A percentile compares a stretch with the other conserved stretches of the same genome.
Conservation (phyloP, 2,329 filamentous ascomycete genomes). For the Tothia fuscella region DNA sequence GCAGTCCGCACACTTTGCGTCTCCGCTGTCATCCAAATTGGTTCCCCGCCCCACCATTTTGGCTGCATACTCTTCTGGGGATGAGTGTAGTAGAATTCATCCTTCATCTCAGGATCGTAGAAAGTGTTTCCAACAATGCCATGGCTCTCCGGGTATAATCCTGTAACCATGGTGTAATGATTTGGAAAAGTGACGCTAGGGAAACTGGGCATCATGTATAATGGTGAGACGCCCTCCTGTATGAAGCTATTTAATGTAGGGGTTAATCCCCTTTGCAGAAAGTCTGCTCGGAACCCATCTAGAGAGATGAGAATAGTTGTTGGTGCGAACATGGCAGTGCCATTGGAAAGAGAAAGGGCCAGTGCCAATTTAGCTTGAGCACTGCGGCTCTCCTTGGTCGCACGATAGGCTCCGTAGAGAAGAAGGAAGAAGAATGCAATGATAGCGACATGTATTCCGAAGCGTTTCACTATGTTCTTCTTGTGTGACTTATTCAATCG, state of each 20-base stretch:
- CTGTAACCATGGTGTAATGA: constrained; percentile 87
- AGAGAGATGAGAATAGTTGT: constrained; percentile 91
- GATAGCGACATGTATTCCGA: constrained; percentile 33
- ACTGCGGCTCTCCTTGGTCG: constrained; percentile 11
- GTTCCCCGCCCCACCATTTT: constrained; percentile 93
- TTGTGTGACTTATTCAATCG: neutral
- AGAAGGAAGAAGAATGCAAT: constrained; percentile 42
- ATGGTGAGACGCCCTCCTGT: constrained; percentile 72
- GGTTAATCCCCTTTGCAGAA: constrained; percentile 70
- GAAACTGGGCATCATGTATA: constrained; percentile 89
- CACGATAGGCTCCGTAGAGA: constrained; percentile 27
- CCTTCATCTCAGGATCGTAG: constrained; percentile 67
- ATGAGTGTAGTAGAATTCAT: constrained; percentile 83
- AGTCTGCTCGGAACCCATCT: constrained; percentile 93
- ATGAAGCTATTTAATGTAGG: constrained; percentile 71
- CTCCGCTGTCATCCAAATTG: constrained; percentile 89
- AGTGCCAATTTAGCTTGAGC: constrained; percentile 14
- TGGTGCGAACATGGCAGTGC: constrained; percentile 76
- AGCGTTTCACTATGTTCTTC: constrained; percentile 15
- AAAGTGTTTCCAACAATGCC: constrained; percentile 91
- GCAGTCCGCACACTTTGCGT: constrained; percentile 64
- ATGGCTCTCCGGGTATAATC: constrained; percentile 83
- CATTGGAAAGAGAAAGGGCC: constrained; percentile 49
- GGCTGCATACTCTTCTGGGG: constrained; percentile 62
- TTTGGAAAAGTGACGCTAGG: constrained; percentile 93